Evolutionary conservation across 257 asterid genomes (phyloP).

Genomic region (Jasminum sambac): DNA sequence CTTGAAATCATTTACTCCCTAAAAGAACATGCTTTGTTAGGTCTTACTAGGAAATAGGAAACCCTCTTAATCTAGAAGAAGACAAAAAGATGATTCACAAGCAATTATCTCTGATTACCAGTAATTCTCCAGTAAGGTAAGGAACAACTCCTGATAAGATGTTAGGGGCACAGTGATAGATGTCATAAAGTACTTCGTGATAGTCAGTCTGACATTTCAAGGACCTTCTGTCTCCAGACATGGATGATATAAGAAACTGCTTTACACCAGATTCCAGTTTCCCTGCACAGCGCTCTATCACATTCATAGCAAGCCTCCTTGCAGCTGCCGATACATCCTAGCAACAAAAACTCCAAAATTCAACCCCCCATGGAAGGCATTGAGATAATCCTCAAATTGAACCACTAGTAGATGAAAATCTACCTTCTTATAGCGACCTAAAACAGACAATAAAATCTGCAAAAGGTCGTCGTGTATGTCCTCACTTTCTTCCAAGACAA

Average conservation of each 20-base stretch:
- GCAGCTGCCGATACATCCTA: slow-evolving; percentile 75
- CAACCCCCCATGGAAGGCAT: slow-evolving; percentile 10
- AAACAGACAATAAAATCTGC: slow-evolving; percentile 60
- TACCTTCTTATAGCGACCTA: slow-evolving; percentile 79
- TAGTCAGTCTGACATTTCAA: slow-evolving; percentile 58
- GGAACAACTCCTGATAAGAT: slow-evolving; percentile 88
- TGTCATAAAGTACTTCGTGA: slow-evolving; percentile 74
- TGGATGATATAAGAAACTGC: slow-evolving; percentile 78
- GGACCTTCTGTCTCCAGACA: slow-evolving; percentile 80
- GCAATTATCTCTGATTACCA: slow-evolving; percentile 55
- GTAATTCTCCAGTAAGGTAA: slow-evolving; percentile 91
- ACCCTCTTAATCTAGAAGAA: slow-evolving; percentile 1
- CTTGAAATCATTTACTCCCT: slow-evolving; percentile 8
- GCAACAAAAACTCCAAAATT: slow-evolving; percentile 24
- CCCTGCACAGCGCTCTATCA: slow-evolving; percentile 70
- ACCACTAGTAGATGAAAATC: slow-evolving; percentile 21
- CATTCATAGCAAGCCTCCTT: slow-evolving; percentile 81
- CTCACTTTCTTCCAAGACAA: slow-evolving; percentile 89
- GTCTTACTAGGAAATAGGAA: slow-evolving; percentile 15
- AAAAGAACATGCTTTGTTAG: slow-evolving; percentile 12
- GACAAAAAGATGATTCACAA: slow-evolving; percentile 20
- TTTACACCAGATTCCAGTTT: slow-evolving; percentile 86
- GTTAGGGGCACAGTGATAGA: slow-evolving; percentile 77
- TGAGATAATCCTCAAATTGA: slow-evolving; percentile 17
- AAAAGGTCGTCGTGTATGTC: slow-evolving; percentile 79